A percentile compares a stretch with the other conserved stretches of the same genome.
phyloP scores from a whole-genome alignment of 2,329 filamentous ascomycete species.

The Penicillium sp. region DNA sequence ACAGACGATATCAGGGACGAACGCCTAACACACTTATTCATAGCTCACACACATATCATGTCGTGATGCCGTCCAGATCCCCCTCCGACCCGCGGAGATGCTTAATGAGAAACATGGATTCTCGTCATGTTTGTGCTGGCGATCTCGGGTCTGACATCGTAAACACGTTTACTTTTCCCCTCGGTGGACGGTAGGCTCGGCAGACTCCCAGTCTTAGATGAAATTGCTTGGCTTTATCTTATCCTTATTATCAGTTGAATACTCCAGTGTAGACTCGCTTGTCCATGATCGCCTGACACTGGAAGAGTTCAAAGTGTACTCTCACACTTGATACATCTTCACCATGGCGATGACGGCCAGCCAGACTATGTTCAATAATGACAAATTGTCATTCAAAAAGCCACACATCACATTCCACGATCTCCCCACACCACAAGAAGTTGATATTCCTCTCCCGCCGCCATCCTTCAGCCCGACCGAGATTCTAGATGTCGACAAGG shows the following conservation, averaged over 20 bases:
- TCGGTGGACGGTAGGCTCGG: neutral
- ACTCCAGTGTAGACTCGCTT: neutral
- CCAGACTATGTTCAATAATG: constrained; percentile 13
- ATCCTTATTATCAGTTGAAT: neutral
- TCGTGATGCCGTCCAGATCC: neutral
- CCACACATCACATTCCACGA: constrained; percentile 30
- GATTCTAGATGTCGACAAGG: constrained; percentile 73
- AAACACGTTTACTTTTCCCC: neutral
- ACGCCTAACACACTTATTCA: neutral
- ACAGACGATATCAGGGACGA: neutral
- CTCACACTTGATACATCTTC: neutral
- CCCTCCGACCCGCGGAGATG: constrained; percentile 12
- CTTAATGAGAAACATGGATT: neutral
- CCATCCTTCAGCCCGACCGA: constrained; percentile 57
- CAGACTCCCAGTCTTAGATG: too few relatives aligned
- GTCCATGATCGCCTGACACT: too few relatives aligned
- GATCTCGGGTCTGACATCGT: neutral
- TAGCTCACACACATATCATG: neutral
- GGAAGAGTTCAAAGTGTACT: neutral
- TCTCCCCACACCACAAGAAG: constrained; percentile 24
- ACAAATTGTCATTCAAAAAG: constrained; percentile 23
- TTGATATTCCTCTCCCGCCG: constrained; percentile 69
- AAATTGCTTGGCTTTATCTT: neutral
- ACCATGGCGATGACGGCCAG: constrained; percentile 33
- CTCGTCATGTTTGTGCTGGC: too few relatives aligned